Base-by-base conservation (phyloP, 2,329 filamentous ascomycete species). In the Fusarium austroafricanum region DNA sequence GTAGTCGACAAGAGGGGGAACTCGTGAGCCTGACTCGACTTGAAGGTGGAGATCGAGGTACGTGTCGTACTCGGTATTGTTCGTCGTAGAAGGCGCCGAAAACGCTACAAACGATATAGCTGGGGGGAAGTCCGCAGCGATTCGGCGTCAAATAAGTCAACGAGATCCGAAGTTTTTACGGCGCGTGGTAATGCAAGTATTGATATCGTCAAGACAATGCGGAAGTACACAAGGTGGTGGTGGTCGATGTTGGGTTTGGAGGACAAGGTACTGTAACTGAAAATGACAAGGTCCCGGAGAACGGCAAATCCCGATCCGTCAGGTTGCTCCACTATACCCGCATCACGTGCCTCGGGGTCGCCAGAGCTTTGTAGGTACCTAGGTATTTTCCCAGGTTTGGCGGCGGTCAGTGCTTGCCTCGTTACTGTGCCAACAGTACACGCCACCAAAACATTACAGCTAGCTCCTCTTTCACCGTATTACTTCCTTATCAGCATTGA, bases 191-290 rank as follows among this genome's bases (percentile, higher is more conserved):
- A 69, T 66, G 65, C 67, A 70, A 65, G 66, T 73, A 71, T 69
- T 55, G 61, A 74, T 74, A 72, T 72, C 70, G 70, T 75, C 71
- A 70, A 67, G 53, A 55, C 63, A 49, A 51, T 68, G 58, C 54
- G 68, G 8, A 31, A 31, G 10, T 73, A 70, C 68, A 68, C 64
- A 66, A 56, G 65, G 65, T 58, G 67, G 58, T 68, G 73, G 70
- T 69, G 73, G 70, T 69, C 56, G 65, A 54, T 54, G 70, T 76
- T 74, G 64, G 74, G 50, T 73, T 73, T 70, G 65, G 65, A 75
- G 70, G 71, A 74, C 70, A 76, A 75, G 75, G 76, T 70, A 73
- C 69, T 71, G 74, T 70, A 71, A 71, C 70, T 73, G 74, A 75
- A 76, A 76, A 76, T 68, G 75, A 71, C 71, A 68, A 71, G 68